phyloP scores from a whole-genome alignment of 1,284 basidiomycete genomes.

The Irpex sp. region DNA sequence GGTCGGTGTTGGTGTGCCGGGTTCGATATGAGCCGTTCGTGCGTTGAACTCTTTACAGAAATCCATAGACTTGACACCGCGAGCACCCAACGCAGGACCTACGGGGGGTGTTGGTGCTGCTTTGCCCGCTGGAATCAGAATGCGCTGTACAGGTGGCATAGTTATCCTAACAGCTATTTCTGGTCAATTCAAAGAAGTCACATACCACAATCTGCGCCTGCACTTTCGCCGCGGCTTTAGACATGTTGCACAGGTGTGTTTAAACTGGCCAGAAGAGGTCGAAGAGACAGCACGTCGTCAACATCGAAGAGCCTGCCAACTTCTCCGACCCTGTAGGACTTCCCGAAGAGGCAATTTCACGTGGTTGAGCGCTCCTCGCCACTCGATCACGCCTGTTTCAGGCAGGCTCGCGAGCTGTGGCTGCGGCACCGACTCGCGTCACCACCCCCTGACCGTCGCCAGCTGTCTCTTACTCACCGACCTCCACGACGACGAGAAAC shows the following conservation, averaged over 20 bases:
- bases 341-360: constrained; percentile 4
- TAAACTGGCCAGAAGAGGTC: not conserved
- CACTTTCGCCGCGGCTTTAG: constrained; percentile 49
- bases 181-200: constrained; percentile 13
- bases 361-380: not conserved
- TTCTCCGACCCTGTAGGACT: not conserved
- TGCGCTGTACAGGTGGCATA: constrained; percentile 49
- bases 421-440: not conserved
- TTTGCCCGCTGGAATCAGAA: constrained; percentile 91
- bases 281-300: not conserved
- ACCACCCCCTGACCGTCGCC: not conserved
- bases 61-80: constrained; percentile 99
- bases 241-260: constrained; percentile 37
- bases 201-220: constrained; percentile 65
- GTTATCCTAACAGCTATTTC: not conserved
- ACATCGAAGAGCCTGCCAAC: not conserved
- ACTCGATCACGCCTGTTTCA: not conserved
- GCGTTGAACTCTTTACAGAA: constrained; percentile 99
- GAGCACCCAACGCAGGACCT: constrained; percentile 95
- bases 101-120: constrained; percentile 96
- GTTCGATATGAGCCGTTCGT: constrained; percentile 83
- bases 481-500: constrained; percentile 17
- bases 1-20: constrained; percentile 87
- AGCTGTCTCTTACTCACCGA: not conserved
- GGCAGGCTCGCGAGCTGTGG: not conserved